Evolutionary conservation across 129 eudicot genomes (phyloP).

Genomic region (Flaveria robusta): DNA sequence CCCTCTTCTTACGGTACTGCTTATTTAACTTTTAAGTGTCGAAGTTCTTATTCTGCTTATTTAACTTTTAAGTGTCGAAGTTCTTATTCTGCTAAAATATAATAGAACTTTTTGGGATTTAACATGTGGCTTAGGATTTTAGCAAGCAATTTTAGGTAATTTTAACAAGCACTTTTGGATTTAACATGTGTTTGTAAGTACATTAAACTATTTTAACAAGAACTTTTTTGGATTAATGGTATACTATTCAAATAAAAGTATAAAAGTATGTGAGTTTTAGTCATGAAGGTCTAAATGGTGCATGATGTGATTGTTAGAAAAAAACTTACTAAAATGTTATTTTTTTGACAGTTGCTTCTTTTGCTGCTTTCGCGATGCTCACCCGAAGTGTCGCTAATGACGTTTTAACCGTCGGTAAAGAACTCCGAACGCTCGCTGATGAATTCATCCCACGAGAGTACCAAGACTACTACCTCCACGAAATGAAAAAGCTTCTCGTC

Average conservation of each 20-base stretch:
- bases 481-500: conserved; percentile 26
- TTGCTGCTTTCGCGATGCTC: conserved; percentile 53
- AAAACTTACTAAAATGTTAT: neutral
- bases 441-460: conserved; percentile 47
- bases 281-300: no score
- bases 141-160: no score
- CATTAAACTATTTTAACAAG: no score
- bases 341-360: conserved; percentile 39
- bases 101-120: no score
- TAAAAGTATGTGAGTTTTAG: no score
- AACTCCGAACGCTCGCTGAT: conserved; percentile 39
- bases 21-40: neutral
- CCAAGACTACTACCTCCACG: conserved; percentile 38
- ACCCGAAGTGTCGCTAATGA: conserved; percentile 42
- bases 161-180: no score
- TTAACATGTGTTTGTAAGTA: no score
- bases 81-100: no score
- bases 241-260: no score
- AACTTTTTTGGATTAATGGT: no score
- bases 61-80: neutral
- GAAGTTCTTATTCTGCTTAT: neutral
- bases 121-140: no score
- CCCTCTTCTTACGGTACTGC: conserved; percentile 36
- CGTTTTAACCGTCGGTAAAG: conserved; percentile 39
- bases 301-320: neutral